Base-by-base conservation (phyloP, 768 basidiomycete genomes). In the Russula emetica region DNA sequence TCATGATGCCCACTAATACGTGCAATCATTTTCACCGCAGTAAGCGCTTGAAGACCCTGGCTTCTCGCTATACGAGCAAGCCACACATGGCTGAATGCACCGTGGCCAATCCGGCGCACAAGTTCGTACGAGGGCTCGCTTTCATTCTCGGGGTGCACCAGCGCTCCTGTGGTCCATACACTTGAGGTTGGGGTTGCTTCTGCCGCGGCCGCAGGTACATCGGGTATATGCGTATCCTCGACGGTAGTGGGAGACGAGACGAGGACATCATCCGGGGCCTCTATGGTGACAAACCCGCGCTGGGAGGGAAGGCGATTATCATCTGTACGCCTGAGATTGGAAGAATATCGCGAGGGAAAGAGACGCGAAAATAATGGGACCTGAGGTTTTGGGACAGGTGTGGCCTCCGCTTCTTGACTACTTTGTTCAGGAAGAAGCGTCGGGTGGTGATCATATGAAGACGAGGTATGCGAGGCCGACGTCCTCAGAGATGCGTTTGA, bases 41-140 rank as follows among this genome's bases (percentile, higher is more conserved):
- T 69, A 9, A 74, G 61, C 2, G 63, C 57, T 1, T 70, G 71
- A 5, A 62, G 54, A 16, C 64, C 55, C 22, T 71, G 70, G 7
- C 42, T 11, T 34, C 20, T 58, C 5, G 22, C 73, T 68, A 83
- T 82, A 51, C 80, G 78, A 2, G 87, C 88, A 8, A 89, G 80
- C 86, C 88, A 91, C 16, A 92, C 90, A 54, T 79, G 80, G 53
- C 84, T 86, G 73, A 92, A 92, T 1, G 88, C 82, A 47, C 90
- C 90, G 40, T 83, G 81, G 24, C 90, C 90, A 2, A 92, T 78
- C 4, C 78, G 74, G 2, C 77, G 78, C 34, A 83, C 67, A 9
- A 91, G 81, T 24, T 76, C 76, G 20, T 86, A 75, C 20, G 78
- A 58, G 8, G 34, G 64, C 47, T 47, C 52, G 10, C 62, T 54